Evolutionary conservation across 2,329 filamentous ascomycete species (phyloP), one percentile per base, ranked within the genome.

Genomic region (Claviceps sorghi): DNA sequence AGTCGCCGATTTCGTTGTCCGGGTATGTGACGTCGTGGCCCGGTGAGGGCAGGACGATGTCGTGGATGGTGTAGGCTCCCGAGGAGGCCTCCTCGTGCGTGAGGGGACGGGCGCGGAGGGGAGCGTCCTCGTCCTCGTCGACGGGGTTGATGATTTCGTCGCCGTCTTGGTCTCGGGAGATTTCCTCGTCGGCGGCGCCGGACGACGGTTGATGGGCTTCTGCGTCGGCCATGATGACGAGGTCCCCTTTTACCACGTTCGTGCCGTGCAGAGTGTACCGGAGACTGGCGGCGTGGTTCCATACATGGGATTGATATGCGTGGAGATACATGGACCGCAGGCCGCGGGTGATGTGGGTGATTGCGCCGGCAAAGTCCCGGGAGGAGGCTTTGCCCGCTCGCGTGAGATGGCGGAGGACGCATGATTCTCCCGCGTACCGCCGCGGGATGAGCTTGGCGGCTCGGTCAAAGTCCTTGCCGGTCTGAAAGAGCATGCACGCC

Each of bases 261-360:
- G 49, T 68, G 49, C 90, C 89, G 63, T 85, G 84, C 2, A 79
- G 71, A 43, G 82, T 78, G 84, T 88, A 95, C 47, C 93, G 84
- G 59, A 84, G 81, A 58, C 86, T 88, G 1, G 82, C 87, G 13
- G 82, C 86, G 58, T 82, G 79, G 69, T 98, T 98, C 91, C 91
- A 98, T 9, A 98, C 83, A 40, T 89, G 79, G 6, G 87, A 95
- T 67, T 98, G 93, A 68, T 96, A 97, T 5, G 93, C 91, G 66
- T 98, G 93, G 17, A 95, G 83, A 64, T 97, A 98, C 86, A 98
- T 96, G 54, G 88, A 79, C 44, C 89, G 80, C 60, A 97, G 74
- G 48, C 86, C 88, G 19, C 90, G 79, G 26, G 85, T 86, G 56
- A 98, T 90, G 51, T 78, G 77, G 62, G 84, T 78, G 50, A 98